phyloP scores from a whole-genome alignment of 2,329 filamentous ascomycete species.

The Penicillium sumatraense region DNA sequence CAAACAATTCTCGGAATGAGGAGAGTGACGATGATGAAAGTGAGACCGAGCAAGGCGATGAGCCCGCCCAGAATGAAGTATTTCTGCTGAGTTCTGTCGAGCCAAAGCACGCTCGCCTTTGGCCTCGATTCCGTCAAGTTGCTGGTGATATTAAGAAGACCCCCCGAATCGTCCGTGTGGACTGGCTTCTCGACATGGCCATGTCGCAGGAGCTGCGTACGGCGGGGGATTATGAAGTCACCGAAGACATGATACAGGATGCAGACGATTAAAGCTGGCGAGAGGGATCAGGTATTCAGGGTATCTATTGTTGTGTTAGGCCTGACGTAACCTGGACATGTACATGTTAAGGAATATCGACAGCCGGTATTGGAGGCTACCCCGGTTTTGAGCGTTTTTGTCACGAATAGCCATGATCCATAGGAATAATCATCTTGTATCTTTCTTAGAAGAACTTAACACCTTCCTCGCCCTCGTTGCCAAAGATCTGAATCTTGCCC shows the following conservation, averaged over 20 bases:
- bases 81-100: constrained; percentile 78
- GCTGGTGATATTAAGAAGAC: constrained; percentile 77
- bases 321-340: not conserved
- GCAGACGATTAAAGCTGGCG: constrained; percentile 23
- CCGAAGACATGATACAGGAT: constrained; percentile 34
- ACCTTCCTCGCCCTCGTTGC: constrained; percentile 81
- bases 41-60: constrained; percentile 63
- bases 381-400: constrained; percentile 17
- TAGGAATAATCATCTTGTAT: constrained; percentile 8
- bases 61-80: constrained; percentile 69
- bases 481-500: constrained; percentile 92
- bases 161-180: constrained; percentile 77
- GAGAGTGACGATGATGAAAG: constrained; percentile 40
- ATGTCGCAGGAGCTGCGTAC: constrained; percentile 84
- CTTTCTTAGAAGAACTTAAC: constrained; percentile 91
- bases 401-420: constrained; percentile 31
- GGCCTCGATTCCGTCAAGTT: constrained; percentile 79
- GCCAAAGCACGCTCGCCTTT: constrained; percentile 72
- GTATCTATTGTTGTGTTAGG: not conserved
- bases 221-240: constrained; percentile 62
- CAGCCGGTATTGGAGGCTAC: constrained; percentile 6
- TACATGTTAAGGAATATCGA: constrained; percentile 13
- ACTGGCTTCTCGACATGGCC: constrained; percentile 88
- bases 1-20: constrained; percentile 64
- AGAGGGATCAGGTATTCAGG: not conserved